Evolutionary conservation across 208 protist species (phyloP).

Genomic region (Phytomonas francai): DNA sequence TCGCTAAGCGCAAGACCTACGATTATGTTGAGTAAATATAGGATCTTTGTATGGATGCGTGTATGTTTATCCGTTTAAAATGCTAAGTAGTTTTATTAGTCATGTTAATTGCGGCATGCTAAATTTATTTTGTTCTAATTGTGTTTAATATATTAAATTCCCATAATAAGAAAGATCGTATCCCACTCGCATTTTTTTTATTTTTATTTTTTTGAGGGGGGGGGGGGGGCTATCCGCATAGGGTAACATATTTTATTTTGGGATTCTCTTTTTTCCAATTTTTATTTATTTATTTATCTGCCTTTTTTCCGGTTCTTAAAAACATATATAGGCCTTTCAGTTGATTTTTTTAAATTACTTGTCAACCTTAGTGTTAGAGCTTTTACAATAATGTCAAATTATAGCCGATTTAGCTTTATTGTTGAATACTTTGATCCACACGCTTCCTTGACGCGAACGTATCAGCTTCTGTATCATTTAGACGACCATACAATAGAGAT

Average conservation of each 20-base stretch:
- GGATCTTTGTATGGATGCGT: neutral
- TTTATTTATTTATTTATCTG: neutral
- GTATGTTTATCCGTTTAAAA: neutral
- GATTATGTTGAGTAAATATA: slow-evolving; percentile 67
- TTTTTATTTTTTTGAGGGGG: too few species aligned
- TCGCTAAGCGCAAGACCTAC: slow-evolving; percentile 84
- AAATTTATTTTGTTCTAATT: slow-evolving; percentile 3
- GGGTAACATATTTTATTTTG: neutral
- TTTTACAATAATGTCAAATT: slow-evolving; percentile 27
- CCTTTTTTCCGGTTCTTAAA: neutral
- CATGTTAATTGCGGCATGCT: neutral
- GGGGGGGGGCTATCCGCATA: neutral
- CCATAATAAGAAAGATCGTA: neutral
- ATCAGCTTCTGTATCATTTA: slow-evolving; percentile 88
- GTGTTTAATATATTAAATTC: neutral
- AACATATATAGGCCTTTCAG: neutral
- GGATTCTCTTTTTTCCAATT: neutral
- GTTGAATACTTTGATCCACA: slow-evolving; percentile 89
- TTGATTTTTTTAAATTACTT: slow-evolving; percentile 5
- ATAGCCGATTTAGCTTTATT: slow-evolving; percentile 65
- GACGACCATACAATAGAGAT: slow-evolving; percentile 92
- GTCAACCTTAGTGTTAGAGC: neutral
- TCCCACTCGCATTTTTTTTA: neutral
- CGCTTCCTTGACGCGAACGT: slow-evolving; percentile 78
- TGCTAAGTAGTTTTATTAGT: slow-evolving; percentile 1